These are phyloP conservation scores for Kokia cookei DNA, from an alignment of 441 rosid genomes.

Conservation along the genomic window DNA sequence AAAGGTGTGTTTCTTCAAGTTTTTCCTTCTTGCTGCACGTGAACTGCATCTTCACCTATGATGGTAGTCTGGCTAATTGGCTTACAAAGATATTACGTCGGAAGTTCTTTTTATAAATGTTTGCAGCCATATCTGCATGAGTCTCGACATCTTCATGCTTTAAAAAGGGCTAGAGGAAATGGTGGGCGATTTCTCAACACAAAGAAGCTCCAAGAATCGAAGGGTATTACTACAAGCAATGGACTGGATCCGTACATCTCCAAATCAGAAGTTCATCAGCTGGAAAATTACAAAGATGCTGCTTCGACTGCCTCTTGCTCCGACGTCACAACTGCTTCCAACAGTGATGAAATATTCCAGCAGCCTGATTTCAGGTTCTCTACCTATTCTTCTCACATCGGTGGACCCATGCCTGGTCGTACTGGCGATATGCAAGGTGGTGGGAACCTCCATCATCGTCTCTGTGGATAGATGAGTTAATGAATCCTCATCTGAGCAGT, in stretches of 20 bases:
- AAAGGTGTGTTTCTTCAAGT: constrained; percentile 35
- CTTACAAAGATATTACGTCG: not conserved
- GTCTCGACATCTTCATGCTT: constrained; percentile 81
- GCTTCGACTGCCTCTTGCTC: constrained; percentile 48
- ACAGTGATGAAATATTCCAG: constrained; percentile 35
- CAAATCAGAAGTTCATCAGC: constrained; percentile 35
- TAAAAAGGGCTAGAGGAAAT: constrained; percentile 78
- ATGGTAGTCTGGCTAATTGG: not conserved
- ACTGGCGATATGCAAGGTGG: constrained; percentile 31
- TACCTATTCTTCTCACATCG: constrained; percentile 35
- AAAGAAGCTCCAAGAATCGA: constrained; percentile 48
- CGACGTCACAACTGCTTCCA: constrained; percentile 39
- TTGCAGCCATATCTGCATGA: constrained; percentile 79
- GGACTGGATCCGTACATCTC: constrained; percentile 18
- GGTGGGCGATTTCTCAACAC: constrained; percentile 77
- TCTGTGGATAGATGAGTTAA: constrained; percentile 25
- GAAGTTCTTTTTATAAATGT: not conserved
- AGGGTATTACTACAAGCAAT: constrained; percentile 10
- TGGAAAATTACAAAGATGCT: constrained; percentile 23
- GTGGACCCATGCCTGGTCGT: constrained; percentile 33
- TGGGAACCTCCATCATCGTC: constrained; percentile 33
- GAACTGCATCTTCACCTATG: not conserved
- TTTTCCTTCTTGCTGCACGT: constrained; percentile 3
- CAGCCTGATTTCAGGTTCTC: constrained; percentile 45
- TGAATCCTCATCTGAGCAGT: constrained; percentile 9